Base-by-base conservation (phyloP, 202 grass and related monocot species). In the Zoysia matrella region DNA sequence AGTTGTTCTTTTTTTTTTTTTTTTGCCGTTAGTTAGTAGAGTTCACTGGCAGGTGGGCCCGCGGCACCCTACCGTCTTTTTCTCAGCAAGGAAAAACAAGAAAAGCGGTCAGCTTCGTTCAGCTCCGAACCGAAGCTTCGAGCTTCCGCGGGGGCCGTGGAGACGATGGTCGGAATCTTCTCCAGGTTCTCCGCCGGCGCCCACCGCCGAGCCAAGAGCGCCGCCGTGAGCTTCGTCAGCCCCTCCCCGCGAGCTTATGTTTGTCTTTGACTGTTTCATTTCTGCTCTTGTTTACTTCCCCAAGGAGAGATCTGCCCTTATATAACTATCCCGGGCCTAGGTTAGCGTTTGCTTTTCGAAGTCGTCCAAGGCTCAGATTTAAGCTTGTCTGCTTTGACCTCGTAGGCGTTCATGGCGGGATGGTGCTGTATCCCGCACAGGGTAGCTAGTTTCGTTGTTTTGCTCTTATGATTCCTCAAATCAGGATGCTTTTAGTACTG, bases 111-210 rank as follows among this genome's bases (percentile, higher is more conserved):
- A n/a, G 18, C 65, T 36, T 36, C 30, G 30, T 36, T 36, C 30
- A 36, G 30, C 30, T 36, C 30, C 30, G 30, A 73, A 77, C 61
- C 73, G 44, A 75, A 79, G 75, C 44, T 75, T 77, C 11, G 36
- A 86, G 72, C 16, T 43, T 12, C 30, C 8, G 65, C 60, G 69
- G 60, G 18, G 48, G 63, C 43, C 42, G 61, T 30, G 36, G 60
- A 39, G 71, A 47, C 73, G 42, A 95, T 95, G 93, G 93, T 95
- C 63, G 88, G 93, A 9, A 90, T 95, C 82, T 95, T 95, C 72
- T 84, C 93, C 70, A 84, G 88, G 77, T 75, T 95, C 73, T 85
- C 83, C 54, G 36, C 87, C 82, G 83, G 71, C 13, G 55, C 67
- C 67, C 93, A 95, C 81, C 93, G 93, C 69, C 93, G 93, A 47